A percentile compares a stretch with the other conserved stretches of the same genome.
phyloP scores from a whole-genome alignment of 805 yeast genomes.

The Lipomyces oligophaga region DNA sequence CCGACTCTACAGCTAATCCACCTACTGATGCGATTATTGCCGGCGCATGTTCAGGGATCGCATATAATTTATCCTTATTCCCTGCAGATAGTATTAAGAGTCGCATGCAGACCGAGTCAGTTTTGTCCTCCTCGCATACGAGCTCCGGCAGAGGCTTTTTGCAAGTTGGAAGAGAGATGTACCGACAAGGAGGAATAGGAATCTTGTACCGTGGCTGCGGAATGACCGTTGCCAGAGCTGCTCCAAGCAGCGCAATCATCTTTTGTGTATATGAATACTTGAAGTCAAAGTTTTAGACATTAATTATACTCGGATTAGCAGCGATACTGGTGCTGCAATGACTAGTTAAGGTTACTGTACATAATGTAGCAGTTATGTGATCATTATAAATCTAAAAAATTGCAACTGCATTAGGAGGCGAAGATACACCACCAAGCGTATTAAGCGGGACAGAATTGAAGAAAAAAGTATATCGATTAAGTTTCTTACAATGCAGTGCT shows the following conservation, averaged over 20 bases:
- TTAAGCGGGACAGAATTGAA: slow-evolving; percentile 35
- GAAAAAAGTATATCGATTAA: slow-evolving; percentile 33
- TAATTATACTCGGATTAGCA: too few species aligned
- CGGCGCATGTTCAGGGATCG: slow-evolving; percentile 84
- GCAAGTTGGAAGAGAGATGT: slow-evolving; percentile 43
- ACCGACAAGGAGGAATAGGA: slow-evolving; percentile 54
- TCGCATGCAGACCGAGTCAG: slow-evolving; percentile 65
- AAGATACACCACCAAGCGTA: slow-evolving; percentile 36
- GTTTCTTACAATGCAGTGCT: slow-evolving; percentile 30
- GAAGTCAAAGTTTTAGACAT: slow-evolving; percentile 30
- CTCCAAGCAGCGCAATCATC: slow-evolving; percentile 86
- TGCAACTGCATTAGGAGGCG: slow-evolving; percentile 40
- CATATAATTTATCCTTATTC: slow-evolving; percentile 72
- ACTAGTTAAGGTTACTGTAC: too few species aligned
- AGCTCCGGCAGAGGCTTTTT: slow-evolving; percentile 37
- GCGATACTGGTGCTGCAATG: too few species aligned
- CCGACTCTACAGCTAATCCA: slow-evolving; percentile 31
- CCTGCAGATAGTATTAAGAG: slow-evolving; percentile 92
- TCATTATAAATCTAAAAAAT: slow-evolving; percentile 1
- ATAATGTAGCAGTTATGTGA: too few species aligned
- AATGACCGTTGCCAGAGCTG: slow-evolving; percentile 72
- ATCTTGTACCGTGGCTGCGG: slow-evolving; percentile 84
- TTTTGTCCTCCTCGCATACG: slow-evolving; percentile 34
- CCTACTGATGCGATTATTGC: slow-evolving; percentile 59
- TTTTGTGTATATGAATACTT: slow-evolving; percentile 67